Conservation (phyloP, 2,329 filamentous ascomycete genomes). For the Phaeosphaeria sp. region DNA sequence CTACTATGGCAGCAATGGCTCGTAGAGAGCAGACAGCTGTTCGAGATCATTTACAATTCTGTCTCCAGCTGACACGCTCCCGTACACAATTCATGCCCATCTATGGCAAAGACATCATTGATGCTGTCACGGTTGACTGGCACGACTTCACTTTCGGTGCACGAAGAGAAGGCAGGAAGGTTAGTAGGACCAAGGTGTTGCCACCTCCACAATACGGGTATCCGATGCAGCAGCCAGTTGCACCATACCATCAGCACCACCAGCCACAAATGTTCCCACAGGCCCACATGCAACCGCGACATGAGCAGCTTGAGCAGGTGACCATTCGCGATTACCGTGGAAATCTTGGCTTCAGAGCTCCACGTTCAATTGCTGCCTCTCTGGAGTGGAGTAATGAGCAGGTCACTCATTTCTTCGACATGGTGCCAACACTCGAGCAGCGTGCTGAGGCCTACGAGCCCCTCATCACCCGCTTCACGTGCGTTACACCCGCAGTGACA, state of each 20-base stretch:
- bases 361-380: conserved; percentile 32
- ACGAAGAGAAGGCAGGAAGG: conserved; percentile 49
- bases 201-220: conserved; percentile 10
- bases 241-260: conserved; percentile 9
- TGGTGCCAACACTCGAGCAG: conserved; percentile 77
- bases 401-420: conserved; percentile 66
- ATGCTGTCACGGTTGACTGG: conserved; percentile 69
- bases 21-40: conserved; percentile 73
- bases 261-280: conserved; percentile 14
- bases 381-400: conserved; percentile 75
- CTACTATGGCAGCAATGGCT: conserved; percentile 70
- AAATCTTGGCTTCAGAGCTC: conserved; percentile 38
- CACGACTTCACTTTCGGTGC: conserved; percentile 42
- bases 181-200: conserved; percentile 17
- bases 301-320: conserved; percentile 12
- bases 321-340: conserved; percentile 48
- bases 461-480: conserved; percentile 85
- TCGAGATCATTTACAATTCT: conserved; percentile 78
- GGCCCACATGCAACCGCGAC: conserved; percentile 28
- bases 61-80: conserved; percentile 79
- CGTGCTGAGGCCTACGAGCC: conserved; percentile 75
- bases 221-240: conserved; percentile 8
- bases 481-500: conserved; percentile 87
- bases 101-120: conserved; percentile 80
- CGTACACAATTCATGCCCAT: conserved; percentile 81